These are phyloP conservation scores for Colletotrichum sp. DNA, from an alignment of 2,329 filamentous ascomycete genomes.

Conservation along the genomic window DNA sequence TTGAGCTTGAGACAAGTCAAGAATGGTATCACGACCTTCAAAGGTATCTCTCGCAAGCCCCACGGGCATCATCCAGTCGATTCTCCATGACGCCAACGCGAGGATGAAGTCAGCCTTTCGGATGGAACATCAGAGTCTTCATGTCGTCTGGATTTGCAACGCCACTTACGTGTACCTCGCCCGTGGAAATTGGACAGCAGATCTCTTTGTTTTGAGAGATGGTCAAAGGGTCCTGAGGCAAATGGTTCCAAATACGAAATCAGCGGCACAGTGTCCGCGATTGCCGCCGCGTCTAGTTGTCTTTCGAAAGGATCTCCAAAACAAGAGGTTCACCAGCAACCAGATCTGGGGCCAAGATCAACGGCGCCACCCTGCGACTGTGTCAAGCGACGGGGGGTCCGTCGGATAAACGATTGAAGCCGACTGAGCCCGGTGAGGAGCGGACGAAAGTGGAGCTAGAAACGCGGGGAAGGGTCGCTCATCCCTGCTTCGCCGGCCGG, in stretches of 20 bases:
- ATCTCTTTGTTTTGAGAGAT: neutral
- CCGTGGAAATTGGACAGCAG: neutral
- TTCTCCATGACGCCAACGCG: neutral
- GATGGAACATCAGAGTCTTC: neutral
- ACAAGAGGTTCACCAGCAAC: neutral
- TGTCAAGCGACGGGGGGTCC: neutral
- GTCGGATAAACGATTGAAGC: neutral
- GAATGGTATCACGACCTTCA: neutral
- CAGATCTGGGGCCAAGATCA: neutral
- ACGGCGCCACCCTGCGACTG: neutral
- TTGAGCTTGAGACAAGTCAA: neutral
- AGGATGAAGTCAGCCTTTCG: neutral
- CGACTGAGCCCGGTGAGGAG: neutral
- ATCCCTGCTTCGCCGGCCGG: neutral
- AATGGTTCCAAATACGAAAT: neutral
- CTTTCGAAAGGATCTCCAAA: neutral
- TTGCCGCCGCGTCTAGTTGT: neutral
- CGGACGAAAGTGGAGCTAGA: neutral
- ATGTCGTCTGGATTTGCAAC: neutral
- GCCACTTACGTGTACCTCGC: neutral
- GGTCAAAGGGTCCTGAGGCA: neutral
- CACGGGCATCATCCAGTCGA: neutral
- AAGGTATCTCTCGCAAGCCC: neutral
- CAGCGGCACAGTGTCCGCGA: neutral
- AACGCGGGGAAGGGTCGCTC: conserved; percentile 1